A percentile compares a stretch with the other conserved stretches of the same genome.
Evolutionary conservation across 768 basidiomycete genomes (phyloP).

Genomic region (Dendrothele bispora): DNA sequence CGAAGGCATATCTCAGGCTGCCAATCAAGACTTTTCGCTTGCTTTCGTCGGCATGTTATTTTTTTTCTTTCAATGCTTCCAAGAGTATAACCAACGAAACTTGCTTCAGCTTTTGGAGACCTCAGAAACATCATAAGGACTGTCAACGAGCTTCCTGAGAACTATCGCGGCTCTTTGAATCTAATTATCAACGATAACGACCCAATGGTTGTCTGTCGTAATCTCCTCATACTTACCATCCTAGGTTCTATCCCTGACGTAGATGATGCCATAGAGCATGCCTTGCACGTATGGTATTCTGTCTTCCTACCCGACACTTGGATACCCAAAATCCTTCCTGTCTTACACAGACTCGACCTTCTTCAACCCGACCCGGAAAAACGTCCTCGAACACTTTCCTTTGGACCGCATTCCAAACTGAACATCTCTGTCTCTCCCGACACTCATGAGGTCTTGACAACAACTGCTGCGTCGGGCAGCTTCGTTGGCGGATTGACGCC

Average conservation of each 20-base stretch:
- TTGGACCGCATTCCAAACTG: too few relatives aligned
- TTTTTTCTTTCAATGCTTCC: neutral
- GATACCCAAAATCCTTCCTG: too few relatives aligned
- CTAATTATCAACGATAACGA: slow-evolving; percentile 43
- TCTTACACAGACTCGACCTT: too few relatives aligned
- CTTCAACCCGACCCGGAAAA: too few relatives aligned
- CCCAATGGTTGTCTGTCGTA: slow-evolving; percentile 33
- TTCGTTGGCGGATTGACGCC: too few relatives aligned
- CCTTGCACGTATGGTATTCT: too few relatives aligned
- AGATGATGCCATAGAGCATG: slow-evolving; percentile 35
- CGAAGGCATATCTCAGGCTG: slow-evolving; percentile 16
- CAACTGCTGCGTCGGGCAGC: too few relatives aligned
- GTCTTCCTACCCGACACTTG: too few relatives aligned
- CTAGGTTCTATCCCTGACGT: slow-evolving; percentile 27
- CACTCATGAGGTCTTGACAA: too few relatives aligned
- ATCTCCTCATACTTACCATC: slow-evolving; percentile 44
- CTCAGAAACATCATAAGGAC: slow-evolving; percentile 43
- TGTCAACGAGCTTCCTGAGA: slow-evolving; percentile 39
- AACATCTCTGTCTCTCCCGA: too few relatives aligned
- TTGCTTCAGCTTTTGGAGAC: slow-evolving; percentile 46
- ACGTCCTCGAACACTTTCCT: too few relatives aligned
- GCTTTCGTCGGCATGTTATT: slow-evolving; percentile 23
- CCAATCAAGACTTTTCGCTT: slow-evolving; percentile 20
- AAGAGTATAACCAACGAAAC: neutral
- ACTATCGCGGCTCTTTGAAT: slow-evolving; percentile 38